phyloP scores from a whole-genome alignment of 495 filamentous ascomycete species.

The Ramalina intermedia region DNA sequence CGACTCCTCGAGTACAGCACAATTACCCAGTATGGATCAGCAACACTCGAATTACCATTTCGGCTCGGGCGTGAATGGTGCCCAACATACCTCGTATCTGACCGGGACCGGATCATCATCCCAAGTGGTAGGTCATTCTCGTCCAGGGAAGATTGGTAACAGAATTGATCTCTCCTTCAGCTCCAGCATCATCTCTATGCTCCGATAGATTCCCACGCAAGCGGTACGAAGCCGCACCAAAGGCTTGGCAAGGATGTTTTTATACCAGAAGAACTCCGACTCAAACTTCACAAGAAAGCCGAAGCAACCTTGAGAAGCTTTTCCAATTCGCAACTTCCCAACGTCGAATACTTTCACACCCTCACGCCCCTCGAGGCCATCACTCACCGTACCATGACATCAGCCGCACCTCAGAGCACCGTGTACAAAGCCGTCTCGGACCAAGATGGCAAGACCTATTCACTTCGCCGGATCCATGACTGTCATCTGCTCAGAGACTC shows the following conservation, averaged over 20 bases:
- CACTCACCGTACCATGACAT: constrained; percentile 55
- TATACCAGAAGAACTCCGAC: constrained; percentile 65
- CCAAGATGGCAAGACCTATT: constrained; percentile 74
- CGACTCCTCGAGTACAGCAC: background rate
- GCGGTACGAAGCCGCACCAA: constrained; percentile 68
- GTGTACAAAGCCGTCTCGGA: constrained; percentile 88
- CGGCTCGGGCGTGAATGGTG: constrained; percentile 14
- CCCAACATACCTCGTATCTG: constrained; percentile 4
- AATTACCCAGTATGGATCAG: background rate
- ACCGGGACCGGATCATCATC: constrained; percentile 15
- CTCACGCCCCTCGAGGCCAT: constrained; percentile 79
- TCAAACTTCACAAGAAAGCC: constrained; percentile 77
- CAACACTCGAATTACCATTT: constrained; percentile 1
- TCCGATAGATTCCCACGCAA: constrained; percentile 65
- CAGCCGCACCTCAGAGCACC: constrained; percentile 80
- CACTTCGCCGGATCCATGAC: constrained; percentile 76
- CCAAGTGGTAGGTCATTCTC: constrained; percentile 44
- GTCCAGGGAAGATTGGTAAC: background rate
- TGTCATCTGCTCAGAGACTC: constrained; percentile 44
- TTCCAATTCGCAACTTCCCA: constrained; percentile 55
- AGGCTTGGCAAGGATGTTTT: constrained; percentile 79
- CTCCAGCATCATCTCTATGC: constrained; percentile 90
- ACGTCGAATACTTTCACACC: constrained; percentile 76
- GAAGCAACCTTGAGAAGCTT: constrained; percentile 75
- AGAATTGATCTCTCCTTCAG: constrained; percentile 20